phyloP scores from a whole-genome alignment of 306 rosid species.

The Malus orientalis region DNA sequence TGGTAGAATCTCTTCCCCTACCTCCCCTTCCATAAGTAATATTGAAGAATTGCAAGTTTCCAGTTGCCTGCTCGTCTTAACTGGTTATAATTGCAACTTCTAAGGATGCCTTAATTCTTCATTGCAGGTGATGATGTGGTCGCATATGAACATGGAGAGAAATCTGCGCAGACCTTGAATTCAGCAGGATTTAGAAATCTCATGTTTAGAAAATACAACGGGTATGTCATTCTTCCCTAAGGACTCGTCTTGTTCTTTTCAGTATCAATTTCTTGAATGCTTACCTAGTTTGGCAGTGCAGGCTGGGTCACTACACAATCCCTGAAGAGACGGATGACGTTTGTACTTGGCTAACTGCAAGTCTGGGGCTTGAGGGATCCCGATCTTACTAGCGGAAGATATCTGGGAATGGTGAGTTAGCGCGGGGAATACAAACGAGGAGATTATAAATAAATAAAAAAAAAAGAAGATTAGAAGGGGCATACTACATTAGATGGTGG shows the following conservation, averaged over 20 bases:
- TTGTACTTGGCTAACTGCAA: slow-evolving; percentile 72
- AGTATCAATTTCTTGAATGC: not conserved
- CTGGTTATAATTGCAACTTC: not conserved
- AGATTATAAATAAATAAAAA: not conserved
- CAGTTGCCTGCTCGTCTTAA: not conserved
- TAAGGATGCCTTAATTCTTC: not conserved
- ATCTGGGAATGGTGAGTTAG: not conserved
- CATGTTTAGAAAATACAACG: slow-evolving; percentile 60
- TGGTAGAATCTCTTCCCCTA: not conserved
- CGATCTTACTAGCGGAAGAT: slow-evolving; percentile 31
- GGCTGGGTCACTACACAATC: slow-evolving; percentile 86
- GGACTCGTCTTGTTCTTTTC: not conserved
- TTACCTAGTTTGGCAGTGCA: slow-evolving; percentile 24
- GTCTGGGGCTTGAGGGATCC: slow-evolving; percentile 65
- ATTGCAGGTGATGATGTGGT: slow-evolving; percentile 80
- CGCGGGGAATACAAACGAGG: slow-evolving; percentile 3
- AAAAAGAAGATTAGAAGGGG: slow-evolving; percentile 26
- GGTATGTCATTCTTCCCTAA: slow-evolving; percentile 34
- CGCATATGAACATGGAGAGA: slow-evolving; percentile 66
- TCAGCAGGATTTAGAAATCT: slow-evolving; percentile 80
- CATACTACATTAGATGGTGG: slow-evolving; percentile 41
- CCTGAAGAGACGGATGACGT: slow-evolving; percentile 90
- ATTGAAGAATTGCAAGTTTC: not conserved
- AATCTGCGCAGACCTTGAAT: slow-evolving; percentile 63
- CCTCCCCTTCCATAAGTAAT: not conserved